A percentile compares a stretch with the other conserved stretches of the same genome.
These are phyloP conservation scores for Neonectria faginata DNA, from an alignment of 2,329 filamentous ascomycete species.

Conservation along the genomic window DNA sequence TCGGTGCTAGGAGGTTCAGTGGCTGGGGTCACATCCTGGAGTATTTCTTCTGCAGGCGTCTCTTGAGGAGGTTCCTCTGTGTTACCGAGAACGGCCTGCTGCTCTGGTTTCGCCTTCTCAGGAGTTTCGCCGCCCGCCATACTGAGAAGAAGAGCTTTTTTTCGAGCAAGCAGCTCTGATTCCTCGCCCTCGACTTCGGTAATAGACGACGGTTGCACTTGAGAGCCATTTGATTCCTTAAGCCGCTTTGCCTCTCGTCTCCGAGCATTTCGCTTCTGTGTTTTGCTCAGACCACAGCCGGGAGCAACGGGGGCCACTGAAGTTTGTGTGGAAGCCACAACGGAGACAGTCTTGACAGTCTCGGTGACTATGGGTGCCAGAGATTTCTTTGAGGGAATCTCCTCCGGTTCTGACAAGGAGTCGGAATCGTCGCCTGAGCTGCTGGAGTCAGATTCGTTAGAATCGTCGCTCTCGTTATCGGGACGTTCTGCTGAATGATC, in stretches of 20 bases:
- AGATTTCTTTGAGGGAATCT: slow-evolving; percentile 51
- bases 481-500: slow-evolving; percentile 30
- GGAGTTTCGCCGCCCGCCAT: slow-evolving; percentile 39
- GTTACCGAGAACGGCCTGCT: slow-evolving; percentile 14
- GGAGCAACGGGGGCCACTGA: slow-evolving; percentile 45
- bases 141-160: slow-evolving; percentile 53
- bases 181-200: slow-evolving; percentile 29
- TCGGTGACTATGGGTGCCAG: slow-evolving; percentile 1
- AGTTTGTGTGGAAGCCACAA: slow-evolving; percentile 3
- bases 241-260: slow-evolving; percentile 54
- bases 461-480: slow-evolving; percentile 36
- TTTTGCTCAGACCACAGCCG: slow-evolving; percentile 55
- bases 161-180: slow-evolving; percentile 53
- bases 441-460: slow-evolving; percentile 36
- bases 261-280: slow-evolving; percentile 65
- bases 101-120: slow-evolving; percentile 14
- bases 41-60: not conserved
- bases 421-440: slow-evolving; percentile 41
- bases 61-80: slow-evolving; percentile 23
- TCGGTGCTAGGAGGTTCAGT: slow-evolving; percentile 26
- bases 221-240: slow-evolving; percentile 25
- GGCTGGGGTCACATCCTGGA: slow-evolving; percentile 14
- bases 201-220: slow-evolving; percentile 36
- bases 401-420: slow-evolving; percentile 51
- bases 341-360: not conserved